Conservation (phyloP, 1,284 basidiomycete genomes). For the Moesziomyces sp. region DNA sequence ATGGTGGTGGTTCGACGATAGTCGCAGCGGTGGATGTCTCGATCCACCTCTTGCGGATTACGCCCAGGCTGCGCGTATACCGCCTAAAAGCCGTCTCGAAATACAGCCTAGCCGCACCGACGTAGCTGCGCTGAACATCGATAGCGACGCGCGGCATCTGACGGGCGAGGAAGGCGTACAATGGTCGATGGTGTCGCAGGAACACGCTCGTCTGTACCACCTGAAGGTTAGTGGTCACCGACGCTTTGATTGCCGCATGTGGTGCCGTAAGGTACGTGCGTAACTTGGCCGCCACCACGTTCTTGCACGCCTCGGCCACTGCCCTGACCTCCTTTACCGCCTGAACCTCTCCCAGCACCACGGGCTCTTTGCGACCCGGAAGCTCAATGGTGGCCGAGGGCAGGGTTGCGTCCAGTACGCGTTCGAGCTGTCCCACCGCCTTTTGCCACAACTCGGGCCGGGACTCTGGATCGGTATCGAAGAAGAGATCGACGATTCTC, state of each 20-base stretch:
- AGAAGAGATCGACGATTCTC: constrained; percentile 78
- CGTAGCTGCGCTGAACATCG: constrained; percentile 89
- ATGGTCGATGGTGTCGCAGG: constrained; percentile 75
- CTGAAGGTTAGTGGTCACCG: constrained; percentile 90
- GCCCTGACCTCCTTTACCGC: constrained; percentile 83
- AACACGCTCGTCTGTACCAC: constrained; percentile 89
- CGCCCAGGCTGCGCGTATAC: constrained; percentile 76
- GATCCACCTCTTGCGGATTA: constrained; percentile 41
- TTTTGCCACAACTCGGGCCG: constrained; percentile 76
- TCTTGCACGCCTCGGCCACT: constrained; percentile 83
- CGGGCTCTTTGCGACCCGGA: not conserved
- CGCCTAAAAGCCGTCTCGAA: constrained; percentile 95
- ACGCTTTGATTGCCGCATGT: constrained; percentile 82
- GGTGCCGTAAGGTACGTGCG: constrained; percentile 86
- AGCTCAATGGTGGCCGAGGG: constrained; percentile 71
- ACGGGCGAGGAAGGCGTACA: constrained; percentile 86
- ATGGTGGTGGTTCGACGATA: constrained; percentile 14
- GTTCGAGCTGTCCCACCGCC: constrained; percentile 82
- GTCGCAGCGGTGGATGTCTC: constrained; percentile 11
- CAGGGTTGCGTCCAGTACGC: constrained; percentile 75
- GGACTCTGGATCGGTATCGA: constrained; percentile 77
- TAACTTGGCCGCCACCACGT: constrained; percentile 84
- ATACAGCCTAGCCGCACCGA: constrained; percentile 84
- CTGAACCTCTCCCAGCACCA: constrained; percentile 61
- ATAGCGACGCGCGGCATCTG: constrained; percentile 84